Evolutionary conservation across 2,329 filamentous ascomycete species (phyloP), one percentile per base, ranked within the genome.

Genomic region (Pestalotiopsis sp.): DNA sequence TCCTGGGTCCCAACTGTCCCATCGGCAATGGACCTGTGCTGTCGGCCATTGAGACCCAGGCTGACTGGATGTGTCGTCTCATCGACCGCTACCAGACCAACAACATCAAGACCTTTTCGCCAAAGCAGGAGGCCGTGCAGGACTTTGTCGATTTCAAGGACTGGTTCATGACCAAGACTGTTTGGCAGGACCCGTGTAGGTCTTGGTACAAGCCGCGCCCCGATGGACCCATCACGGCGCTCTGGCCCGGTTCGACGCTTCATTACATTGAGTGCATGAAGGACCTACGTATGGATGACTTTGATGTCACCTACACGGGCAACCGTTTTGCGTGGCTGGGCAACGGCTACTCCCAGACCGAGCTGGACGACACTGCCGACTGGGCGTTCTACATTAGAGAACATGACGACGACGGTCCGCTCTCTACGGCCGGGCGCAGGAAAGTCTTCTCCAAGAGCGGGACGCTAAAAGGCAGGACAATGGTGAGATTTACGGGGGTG

Each of bases 131-230:
- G 11, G 73, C 77, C 1, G 66, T 76, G 0, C 49, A 69, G 3
- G 77, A 78, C 70, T 88, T 89, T 75, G 80, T 84, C 68, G 77
- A 77, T 3, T 80, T 82, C 76, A 82, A 82, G 57, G 81, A 85
- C 68, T 70, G 74, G 11, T 85, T 83, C 74, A 83, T 86, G 79
- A 74, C 79, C 68, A 76, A 73, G 25, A 82, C 83, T 0, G 84
- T 85, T 0, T 86, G 82, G 80, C 74, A 80, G 20, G 82, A 82
- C 64, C 73, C 77, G 1, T 86, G 84, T 70, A 80, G 81, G 77
- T 76, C 79, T 39, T 87, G 84, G 83, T 86, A 86, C 72, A 87
- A 87, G 84, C 20, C 76, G 82, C 49, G 79, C 86, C 41, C 80
- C 82, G 23, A 83, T 83, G 6, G 75, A 82, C n/a, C 62, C 5